Base-by-base conservation (phyloP, 176 grass and related monocot genomes). In the Saccharum officinarum region DNA sequence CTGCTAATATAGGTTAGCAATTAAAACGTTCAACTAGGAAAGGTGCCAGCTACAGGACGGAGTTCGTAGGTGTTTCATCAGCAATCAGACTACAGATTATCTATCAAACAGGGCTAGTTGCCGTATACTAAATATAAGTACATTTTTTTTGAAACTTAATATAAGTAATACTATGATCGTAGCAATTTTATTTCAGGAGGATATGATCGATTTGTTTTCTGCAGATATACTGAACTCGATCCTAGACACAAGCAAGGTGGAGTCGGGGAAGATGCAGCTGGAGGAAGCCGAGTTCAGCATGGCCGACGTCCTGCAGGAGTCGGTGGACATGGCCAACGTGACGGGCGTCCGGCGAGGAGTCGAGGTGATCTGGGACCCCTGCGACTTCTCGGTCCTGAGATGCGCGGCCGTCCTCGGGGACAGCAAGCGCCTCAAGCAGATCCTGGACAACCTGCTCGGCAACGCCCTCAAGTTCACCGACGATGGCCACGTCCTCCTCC, bases 311-410 rank as follows among this genome's bases (percentile, higher is more conserved):
- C 76, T 98, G 64, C 92, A 98, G 71, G 92, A 98, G 84, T 98
- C 91, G 0, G 44, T 87, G 16, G 92, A 98, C 80, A 82, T 91
- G 63, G 82, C 75, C 10, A 92, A 92, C 7, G 80, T 93, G 6
- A 54, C 86, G 11, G 93, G 79, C 37, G 73, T 91, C 41, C 73
- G 71, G 38, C 91, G 83, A 64, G 91, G 92, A 0, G 18, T 98
- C 2, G 95, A 98, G 55, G 86, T 98, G 60, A 61, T 95, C 10
- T 98, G 95, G 95, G 95, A 98, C 50, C 92, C 95, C 3, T 95
- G 92, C 13, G 91, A 98, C 78, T 87, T 87, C 50, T 95, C 95
- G 1, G 76, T 93, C 37, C 34, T 98, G 8, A 82, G 67, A 16
- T 82, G 85, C 26, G 41, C 8, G 0, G 65, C 62, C 7, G 85